phyloP scores from a whole-genome alignment of 2,329 filamentous ascomycete genomes.

The Chaetomium globosum region DNA sequence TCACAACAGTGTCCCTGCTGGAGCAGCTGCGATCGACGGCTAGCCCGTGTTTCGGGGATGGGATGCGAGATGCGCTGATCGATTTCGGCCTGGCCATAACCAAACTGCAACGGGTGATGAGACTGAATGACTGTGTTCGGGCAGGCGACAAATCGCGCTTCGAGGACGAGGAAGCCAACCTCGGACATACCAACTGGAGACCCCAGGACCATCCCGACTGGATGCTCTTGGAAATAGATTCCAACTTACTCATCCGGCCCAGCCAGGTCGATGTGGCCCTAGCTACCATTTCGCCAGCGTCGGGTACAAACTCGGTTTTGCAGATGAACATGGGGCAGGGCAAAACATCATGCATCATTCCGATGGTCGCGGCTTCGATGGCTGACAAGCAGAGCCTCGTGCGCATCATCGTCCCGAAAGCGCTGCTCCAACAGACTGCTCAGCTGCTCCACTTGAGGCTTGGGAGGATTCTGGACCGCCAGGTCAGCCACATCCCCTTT shows the following conservation, averaged over 20 bases:
- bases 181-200: conserved; percentile 60
- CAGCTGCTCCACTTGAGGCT: conserved; percentile 58
- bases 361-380: conserved; percentile 53
- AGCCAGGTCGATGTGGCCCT: conserved; percentile 65
- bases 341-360: conserved; percentile 61
- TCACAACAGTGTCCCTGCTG: conserved; percentile 49
- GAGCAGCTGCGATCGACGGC: conserved; percentile 49
- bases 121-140: conserved; percentile 45
- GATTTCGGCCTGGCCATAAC: conserved; percentile 50
- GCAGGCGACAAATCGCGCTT: conserved; percentile 38
- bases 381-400: conserved; percentile 52
- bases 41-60: conserved; percentile 38
- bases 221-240: conserved; percentile 68
- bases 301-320: conserved; percentile 59
- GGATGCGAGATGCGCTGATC: conserved; percentile 48
- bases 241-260: conserved; percentile 62
- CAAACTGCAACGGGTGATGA: conserved; percentile 48
- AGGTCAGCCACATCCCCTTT: conserved; percentile 60
- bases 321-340: conserved; percentile 71
- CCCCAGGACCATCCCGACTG: conserved; percentile 61
- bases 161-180: conserved; percentile 50
- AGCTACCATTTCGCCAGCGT: conserved; percentile 59
- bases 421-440: conserved; percentile 60
- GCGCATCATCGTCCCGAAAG: conserved; percentile 59
- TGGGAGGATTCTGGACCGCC: conserved; percentile 56